These are phyloP conservation scores for Pseudogymnoascus sp. DNA, from an alignment of 2,329 filamentous ascomycete species.

Conservation along the genomic window DNA sequence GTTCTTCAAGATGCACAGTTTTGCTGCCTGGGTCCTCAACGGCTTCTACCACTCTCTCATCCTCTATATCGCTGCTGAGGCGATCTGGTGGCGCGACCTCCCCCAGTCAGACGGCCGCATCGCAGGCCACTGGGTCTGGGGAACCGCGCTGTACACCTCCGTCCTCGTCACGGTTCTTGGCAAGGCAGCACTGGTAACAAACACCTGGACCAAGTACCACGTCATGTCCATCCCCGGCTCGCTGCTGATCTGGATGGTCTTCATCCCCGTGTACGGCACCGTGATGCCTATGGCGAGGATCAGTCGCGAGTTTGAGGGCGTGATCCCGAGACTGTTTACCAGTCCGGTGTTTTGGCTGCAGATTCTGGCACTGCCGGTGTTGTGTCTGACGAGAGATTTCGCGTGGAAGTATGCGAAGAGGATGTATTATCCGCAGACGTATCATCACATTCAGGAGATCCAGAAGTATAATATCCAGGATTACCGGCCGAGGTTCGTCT, in stretches of 20 bases:
- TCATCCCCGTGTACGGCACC: conserved; percentile 78
- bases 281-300: conserved; percentile 76
- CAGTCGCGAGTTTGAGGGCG: conserved; percentile 75
- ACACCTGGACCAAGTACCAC: conserved; percentile 98
- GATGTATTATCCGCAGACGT: conserved; percentile 93
- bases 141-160: conserved; percentile 85
- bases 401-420: conserved; percentile 96
- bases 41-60: conserved; percentile 93
- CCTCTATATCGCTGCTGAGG: conserved; percentile 76
- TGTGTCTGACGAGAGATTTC: conserved; percentile 83
- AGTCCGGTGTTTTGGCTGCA: conserved; percentile 89
- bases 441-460: conserved; percentile 98
- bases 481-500: conserved; percentile 77
- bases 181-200: conserved; percentile 90
- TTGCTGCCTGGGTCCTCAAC: conserved; percentile 85
- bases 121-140: conserved; percentile 97
- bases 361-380: conserved; percentile 65
- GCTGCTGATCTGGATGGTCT: conserved; percentile 83
- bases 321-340: conserved; percentile 71
- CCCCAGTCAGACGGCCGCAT: conserved; percentile 70
- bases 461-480: conserved; percentile 99
- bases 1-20: conserved; percentile 90
- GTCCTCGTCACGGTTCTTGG: conserved; percentile 89
- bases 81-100: conserved; percentile 76
- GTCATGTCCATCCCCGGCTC: conserved; percentile 91